Evolutionary conservation across 2,329 filamentous ascomycete species (phyloP).

Genomic region (Westerdykella ornata): DNA sequence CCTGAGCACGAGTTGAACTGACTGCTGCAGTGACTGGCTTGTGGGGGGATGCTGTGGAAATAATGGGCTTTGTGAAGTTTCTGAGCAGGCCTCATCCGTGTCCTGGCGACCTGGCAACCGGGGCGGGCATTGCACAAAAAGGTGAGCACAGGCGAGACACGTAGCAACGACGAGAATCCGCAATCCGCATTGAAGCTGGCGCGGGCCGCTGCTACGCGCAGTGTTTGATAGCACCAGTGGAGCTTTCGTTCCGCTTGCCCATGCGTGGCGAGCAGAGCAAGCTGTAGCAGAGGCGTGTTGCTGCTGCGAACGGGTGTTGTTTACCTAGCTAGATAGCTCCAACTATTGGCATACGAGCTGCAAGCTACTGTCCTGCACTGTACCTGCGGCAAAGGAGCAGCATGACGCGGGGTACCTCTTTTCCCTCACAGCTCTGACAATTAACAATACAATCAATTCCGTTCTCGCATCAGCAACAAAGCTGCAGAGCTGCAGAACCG

Average conservation of each 20-base stretch:
- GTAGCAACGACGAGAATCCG: neutral
- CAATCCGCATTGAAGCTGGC: conserved; percentile 11
- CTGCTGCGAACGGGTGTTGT: neutral
- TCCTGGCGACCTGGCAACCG: conserved; percentile 13
- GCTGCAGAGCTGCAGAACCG: too few relatives aligned
- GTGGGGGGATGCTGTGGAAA: too few relatives aligned
- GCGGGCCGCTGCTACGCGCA: conserved; percentile 14
- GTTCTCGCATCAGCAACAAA: too few relatives aligned
- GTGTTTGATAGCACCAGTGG: conserved; percentile 14
- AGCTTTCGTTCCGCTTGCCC: conserved; percentile 2
- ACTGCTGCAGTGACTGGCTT: too few relatives aligned
- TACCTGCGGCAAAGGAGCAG: neutral
- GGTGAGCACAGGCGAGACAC: neutral
- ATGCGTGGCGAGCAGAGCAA: conserved; percentile 9
- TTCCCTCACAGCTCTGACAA: too few relatives aligned
- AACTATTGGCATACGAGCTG: neutral
- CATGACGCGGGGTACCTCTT: neutral
- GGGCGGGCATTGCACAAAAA: neutral
- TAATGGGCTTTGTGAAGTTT: conserved; percentile 4
- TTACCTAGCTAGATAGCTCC: neutral
- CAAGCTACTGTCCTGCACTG: neutral
- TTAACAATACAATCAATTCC: too few relatives aligned
- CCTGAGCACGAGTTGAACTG: too few relatives aligned
- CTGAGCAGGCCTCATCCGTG: conserved; percentile 7
- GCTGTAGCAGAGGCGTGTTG: neutral